phyloP scores from a whole-genome alignment of 805 yeast genomes.

The Saccharomyces paradoxus region DNA sequence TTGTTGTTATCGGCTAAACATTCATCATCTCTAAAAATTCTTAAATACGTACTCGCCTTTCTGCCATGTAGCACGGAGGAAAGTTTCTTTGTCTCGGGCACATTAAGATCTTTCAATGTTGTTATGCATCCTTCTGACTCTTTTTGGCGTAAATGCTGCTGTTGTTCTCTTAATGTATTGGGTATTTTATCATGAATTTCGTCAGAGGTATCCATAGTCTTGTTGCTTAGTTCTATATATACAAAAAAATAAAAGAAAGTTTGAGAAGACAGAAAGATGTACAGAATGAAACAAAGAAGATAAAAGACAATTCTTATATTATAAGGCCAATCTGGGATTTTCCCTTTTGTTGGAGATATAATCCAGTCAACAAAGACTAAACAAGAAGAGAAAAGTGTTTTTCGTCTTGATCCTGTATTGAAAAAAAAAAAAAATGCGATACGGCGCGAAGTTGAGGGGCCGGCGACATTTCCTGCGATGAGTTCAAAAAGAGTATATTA shows the following conservation, averaged over 20 bases:
- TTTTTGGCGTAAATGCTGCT: not conserved
- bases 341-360: not conserved
- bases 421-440: not conserved
- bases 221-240: not conserved
- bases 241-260: not conserved
- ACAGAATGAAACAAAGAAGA: not conserved
- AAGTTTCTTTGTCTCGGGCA: constrained; percentile 16
- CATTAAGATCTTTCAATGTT: constrained; percentile 22
- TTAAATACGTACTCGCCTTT: constrained; percentile 28
- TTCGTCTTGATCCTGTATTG: not conserved
- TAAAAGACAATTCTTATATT: not conserved
- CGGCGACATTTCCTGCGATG: not conserved
- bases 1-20: not conserved
- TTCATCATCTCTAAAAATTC: constrained; percentile 29
- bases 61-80: constrained; percentile 27
- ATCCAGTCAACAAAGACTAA: not conserved
- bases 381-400: not conserved
- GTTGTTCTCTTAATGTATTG: not conserved
- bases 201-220: not conserved
- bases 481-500: not conserved
- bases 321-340: not conserved
- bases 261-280: not conserved
- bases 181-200: not conserved
- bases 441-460: not conserved
- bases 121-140: constrained; percentile 1